Percentiles rank a stretch among this genome's conserved stretches.
phyloP scores from a whole-genome alignment of 768 basidiomycete genomes.

The Kwoniella mangroviensis region DNA sequence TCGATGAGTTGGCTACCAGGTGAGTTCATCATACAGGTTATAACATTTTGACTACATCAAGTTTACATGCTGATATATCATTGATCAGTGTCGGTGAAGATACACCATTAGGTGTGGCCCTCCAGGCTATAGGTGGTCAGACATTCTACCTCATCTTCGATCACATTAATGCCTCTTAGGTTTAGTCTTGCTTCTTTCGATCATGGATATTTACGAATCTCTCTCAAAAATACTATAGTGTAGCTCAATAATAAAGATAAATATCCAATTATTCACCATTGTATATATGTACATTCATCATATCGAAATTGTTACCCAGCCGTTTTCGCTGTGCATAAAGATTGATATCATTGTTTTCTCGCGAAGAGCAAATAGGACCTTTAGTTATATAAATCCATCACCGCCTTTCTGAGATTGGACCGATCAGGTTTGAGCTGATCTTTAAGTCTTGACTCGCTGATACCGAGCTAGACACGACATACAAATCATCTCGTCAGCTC shows the following conservation, averaged over 20 bases:
- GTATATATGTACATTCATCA: no score
- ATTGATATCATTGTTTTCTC: no score
- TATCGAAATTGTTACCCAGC: no score
- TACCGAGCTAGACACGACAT: constrained; percentile 4
- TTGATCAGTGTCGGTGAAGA: constrained; percentile 4
- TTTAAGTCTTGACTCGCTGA: constrained; percentile 23
- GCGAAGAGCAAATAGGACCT: no score
- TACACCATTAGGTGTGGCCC: not conserved
- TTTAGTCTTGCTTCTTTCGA: no score
- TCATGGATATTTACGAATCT: no score
- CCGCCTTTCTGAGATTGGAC: no score
- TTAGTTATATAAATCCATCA: no score
- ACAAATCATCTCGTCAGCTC: constrained; percentile 9
- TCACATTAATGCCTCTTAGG: constrained; percentile 3
- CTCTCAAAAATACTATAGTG: no score
- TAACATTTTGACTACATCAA: not conserved
- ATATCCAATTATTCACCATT: no score
- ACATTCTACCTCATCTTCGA: constrained; percentile 12
- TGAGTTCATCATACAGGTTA: not conserved
- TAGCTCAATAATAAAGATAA: no score
- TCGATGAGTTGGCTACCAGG: not conserved
- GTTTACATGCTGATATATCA: not conserved
- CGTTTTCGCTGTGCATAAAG: no score
- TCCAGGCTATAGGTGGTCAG: constrained; percentile 6
- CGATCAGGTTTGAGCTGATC: constrained; percentile 24